Evolutionary conservation across 192 early-diverging fungal genomes (phyloP).

Genomic region (Phycomyces nitens): DNA sequence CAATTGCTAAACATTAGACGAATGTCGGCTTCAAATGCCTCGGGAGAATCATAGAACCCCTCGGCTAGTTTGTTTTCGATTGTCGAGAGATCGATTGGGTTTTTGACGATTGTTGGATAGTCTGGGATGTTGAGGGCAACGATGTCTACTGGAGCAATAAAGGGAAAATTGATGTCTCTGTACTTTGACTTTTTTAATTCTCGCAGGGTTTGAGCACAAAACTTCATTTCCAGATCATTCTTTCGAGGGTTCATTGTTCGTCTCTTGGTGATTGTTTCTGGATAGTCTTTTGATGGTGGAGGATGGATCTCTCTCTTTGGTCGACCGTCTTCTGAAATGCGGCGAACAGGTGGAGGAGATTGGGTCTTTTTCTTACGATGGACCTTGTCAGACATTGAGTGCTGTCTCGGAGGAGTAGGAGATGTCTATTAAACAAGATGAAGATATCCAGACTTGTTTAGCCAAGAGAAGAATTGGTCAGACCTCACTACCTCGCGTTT

Average conservation of each 20-base stretch:
- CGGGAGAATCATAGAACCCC: slow-evolving; percentile 56
- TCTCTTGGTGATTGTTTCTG: slow-evolving; percentile 33
- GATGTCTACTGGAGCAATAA: slow-evolving; percentile 83
- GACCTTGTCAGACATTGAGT: too few relatives aligned
- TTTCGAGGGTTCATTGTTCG: slow-evolving; percentile 34
- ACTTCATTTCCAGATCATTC: slow-evolving; percentile 58
- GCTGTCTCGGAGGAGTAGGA: slow-evolving; percentile 1
- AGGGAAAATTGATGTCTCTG: slow-evolving; percentile 67
- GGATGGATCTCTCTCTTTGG: slow-evolving; percentile 69
- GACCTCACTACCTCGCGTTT: slow-evolving; percentile 48
- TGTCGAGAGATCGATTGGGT: slow-evolving; percentile 88
- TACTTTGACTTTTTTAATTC: slow-evolving; percentile 70
- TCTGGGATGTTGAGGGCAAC: slow-evolving; percentile 80
- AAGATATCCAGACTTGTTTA: neutral
- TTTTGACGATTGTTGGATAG: slow-evolving; percentile 80
- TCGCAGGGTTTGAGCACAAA: slow-evolving; percentile 56
- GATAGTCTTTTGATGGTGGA: slow-evolving; percentile 50
- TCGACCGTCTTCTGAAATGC: slow-evolving; percentile 49
- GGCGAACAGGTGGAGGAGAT: slow-evolving; percentile 26
- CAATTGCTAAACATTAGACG: slow-evolving; percentile 86
- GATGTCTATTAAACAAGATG: slow-evolving; percentile 1
- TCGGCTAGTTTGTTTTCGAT: slow-evolving; percentile 66
- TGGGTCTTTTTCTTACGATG: slow-evolving; percentile 6
- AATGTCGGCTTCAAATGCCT: slow-evolving; percentile 74
- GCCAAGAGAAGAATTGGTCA: neutral